Base-by-base conservation (phyloP, 352 stramenopile genomes). In the Globisporangium perplexum region DNA sequence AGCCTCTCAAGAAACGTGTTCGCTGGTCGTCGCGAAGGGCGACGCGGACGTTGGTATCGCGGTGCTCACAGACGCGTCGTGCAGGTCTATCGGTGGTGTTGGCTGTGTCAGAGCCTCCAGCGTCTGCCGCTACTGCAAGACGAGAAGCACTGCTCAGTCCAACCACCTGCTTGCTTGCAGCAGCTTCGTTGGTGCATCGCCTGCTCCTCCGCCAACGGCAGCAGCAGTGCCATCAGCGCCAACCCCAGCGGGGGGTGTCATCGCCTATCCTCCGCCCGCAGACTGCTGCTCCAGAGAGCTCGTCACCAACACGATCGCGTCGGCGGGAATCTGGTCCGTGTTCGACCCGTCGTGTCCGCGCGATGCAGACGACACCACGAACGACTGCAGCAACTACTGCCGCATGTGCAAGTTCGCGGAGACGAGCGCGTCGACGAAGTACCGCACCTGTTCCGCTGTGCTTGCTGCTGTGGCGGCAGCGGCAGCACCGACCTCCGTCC, bases 41-140 rank as follows among this genome's bases (percentile, higher is more conserved):
- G 63, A 57, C 26, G 44, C 57, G 1, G 55, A 53, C 23, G 60
- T 55, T 30, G 69, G 69, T 0, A 67, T 78, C 39, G 57, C 59
- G 22, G 64, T 75, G 41, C 36, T 63, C 18, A 47, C 51, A 0
- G 69, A 79, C 31, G 39, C 53, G 2, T 50, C 55, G 11, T 77
- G 67, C 22, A 46, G 26, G 6, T 44, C 31, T 24, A 4, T 1
- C 22, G 69, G 67, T 1, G 69, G 64, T 15, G 14, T 70, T 28
- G 70, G 70, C 7, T 79, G 70, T 30, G 66, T 71, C 35, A 68
- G 66, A 23, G 53, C 33, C 12, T 31, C 43, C 17, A 60, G 38
- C 30, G 58, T 68, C 1, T 79, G 70, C 50, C 67, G 68, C 26
- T 76, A 68, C 49, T 79, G 69, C 44, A 71, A 79, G 56, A 50